Percentiles rank a stretch among this genome's conserved stretches.
These are phyloP conservation scores for Bruguiera sexangula DNA, from an alignment of 345 rosid genomes.

Conservation along the genomic window DNA sequence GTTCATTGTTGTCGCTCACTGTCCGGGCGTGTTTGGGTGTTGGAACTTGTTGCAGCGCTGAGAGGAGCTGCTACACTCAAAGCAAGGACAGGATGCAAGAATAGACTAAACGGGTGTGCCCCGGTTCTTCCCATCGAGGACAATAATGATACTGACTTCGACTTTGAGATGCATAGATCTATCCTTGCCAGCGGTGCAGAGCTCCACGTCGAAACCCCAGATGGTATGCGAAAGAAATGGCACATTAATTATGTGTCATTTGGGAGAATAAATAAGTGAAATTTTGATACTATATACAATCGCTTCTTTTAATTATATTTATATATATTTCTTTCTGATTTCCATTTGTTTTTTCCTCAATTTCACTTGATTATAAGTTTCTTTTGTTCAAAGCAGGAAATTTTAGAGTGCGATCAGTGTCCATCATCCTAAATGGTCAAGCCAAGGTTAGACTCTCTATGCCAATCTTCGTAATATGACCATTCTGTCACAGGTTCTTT, in stretches of 20 bases:
- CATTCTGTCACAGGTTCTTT: background rate
- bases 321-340: background rate
- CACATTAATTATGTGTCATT: background rate
- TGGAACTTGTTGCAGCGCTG: conserved; percentile 42
- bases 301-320: background rate
- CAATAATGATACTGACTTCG: conserved; percentile 41
- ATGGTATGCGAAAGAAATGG: conserved; percentile 41
- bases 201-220: conserved; percentile 72
- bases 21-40: background rate
- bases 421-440: conserved; percentile 48
- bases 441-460: conserved; percentile 47
- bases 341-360: background rate
- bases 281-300: no score
- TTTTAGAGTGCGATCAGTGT: conserved; percentile 59
- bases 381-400: conserved; percentile 46
- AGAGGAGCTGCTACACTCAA: conserved; percentile 82
- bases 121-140: conserved; percentile 73
- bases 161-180: conserved; percentile 55
- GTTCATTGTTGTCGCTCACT: background rate
- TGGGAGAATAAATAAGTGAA: no score
- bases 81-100: conserved; percentile 76
- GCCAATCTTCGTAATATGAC: background rate
- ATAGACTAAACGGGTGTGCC: conserved; percentile 45
- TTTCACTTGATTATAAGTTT: background rate
- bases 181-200: conserved; percentile 65